A percentile compares a stretch with the other conserved stretches of the same genome.
Conservation (phyloP, 2,329 filamentous ascomycete genomes). For the Colletotrichum lupini region DNA sequence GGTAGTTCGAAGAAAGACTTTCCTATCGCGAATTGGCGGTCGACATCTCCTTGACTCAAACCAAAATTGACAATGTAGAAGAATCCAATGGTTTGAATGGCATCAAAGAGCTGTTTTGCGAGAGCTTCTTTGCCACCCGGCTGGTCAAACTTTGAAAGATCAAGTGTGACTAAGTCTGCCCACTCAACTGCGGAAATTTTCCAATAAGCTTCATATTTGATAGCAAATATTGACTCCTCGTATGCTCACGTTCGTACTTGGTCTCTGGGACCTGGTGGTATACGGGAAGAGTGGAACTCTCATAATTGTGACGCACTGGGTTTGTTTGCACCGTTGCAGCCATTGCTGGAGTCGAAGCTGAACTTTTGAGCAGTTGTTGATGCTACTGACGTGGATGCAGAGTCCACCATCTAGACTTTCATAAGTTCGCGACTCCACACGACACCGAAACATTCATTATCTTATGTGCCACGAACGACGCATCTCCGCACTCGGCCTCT, state of each 20-base stretch:
- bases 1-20: conserved; percentile 68
- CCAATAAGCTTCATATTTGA: not conserved
- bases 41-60: conserved; percentile 67
- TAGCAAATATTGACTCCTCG: not conserved
- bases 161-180: conserved; percentile 68
- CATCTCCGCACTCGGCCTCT: not conserved
- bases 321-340: not conserved
- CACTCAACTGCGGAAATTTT: conserved; percentile 50
- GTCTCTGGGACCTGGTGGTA: conserved; percentile 50
- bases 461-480: not conserved
- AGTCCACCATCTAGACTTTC: not conserved
- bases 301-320: conserved; percentile 5
- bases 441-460: not conserved
- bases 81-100: conserved; percentile 63
- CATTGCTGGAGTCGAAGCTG: not conserved
- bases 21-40: conserved; percentile 53
- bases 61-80: conserved; percentile 73
- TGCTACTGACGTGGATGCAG: not conserved
- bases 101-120: conserved; percentile 65
- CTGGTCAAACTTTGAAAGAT: conserved; percentile 63
- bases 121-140: conserved; percentile 65
- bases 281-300: conserved; percentile 38
- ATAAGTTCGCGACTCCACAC: not conserved
- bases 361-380: not conserved
- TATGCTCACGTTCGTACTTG: conserved; percentile 45